These are phyloP conservation scores for Coriaria nepalensis DNA, from an alignment of 306 rosid genomes.

Conservation along the genomic window DNA sequence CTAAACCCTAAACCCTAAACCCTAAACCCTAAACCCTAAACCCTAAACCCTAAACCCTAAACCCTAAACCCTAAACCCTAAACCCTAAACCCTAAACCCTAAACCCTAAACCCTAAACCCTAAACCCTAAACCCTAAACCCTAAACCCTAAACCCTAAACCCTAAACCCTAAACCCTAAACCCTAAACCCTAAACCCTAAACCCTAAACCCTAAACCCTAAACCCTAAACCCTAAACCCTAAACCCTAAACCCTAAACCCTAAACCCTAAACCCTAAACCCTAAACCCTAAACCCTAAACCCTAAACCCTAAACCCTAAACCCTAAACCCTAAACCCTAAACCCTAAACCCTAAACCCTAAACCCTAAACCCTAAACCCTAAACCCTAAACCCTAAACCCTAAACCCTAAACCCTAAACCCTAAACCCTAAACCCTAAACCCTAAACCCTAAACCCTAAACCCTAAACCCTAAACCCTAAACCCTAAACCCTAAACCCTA, in stretches of 20 bases:
- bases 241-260: conserved; percentile 16
- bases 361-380: conserved; percentile 14
- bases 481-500: too few relatives aligned
- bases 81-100: conserved; percentile 4
- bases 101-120: too few relatives aligned
- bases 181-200: background rate
- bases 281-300: conserved; percentile 14
- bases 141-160: background rate
- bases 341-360: conserved; percentile 11
- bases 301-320: conserved; percentile 13
- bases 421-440: background rate
- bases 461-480: too few relatives aligned
- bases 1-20: too few relatives aligned
- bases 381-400: conserved; percentile 7
- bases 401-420: conserved; percentile 12
- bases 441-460: too few relatives aligned
- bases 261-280: conserved; percentile 12
- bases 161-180: background rate
- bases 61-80: too few relatives aligned
- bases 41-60: too few relatives aligned
- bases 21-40: too few relatives aligned
- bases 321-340: conserved; percentile 8
- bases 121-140: too few relatives aligned
- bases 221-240: conserved; percentile 15
- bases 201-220: conserved; percentile 14